These are phyloP conservation scores for Paradendryphiella salina DNA, from an alignment of 2,329 filamentous ascomycete species.

Conservation along the genomic window DNA sequence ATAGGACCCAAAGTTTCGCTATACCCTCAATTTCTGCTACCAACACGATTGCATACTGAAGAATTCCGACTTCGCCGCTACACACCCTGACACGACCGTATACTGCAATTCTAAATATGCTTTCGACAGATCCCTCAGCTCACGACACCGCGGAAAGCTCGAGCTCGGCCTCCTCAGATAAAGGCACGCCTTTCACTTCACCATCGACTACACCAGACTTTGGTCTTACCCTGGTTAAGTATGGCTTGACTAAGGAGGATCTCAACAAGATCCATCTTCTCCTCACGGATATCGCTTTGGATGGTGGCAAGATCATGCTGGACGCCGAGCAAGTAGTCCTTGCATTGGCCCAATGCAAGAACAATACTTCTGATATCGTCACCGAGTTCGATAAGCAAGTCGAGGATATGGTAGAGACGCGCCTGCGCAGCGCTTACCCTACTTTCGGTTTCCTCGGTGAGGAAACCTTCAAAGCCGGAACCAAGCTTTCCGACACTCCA, in stretches of 20 bases:
- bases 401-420: slow-evolving; percentile 54
- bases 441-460: slow-evolving; percentile 49
- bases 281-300: slow-evolving; percentile 33
- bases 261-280: slow-evolving; percentile 24
- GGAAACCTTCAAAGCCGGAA: slow-evolving; percentile 40
- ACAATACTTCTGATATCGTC: slow-evolving; percentile 56
- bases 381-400: slow-evolving; percentile 60
- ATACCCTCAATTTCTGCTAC: background rate
- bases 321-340: slow-evolving; percentile 37
- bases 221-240: slow-evolving; percentile 18
- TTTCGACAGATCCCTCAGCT: background rate
- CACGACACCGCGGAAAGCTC: background rate
- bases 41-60: background rate
- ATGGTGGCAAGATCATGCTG: slow-evolving; percentile 41
- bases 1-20: background rate
- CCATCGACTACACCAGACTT: slow-evolving; percentile 19
- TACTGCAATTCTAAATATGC: background rate
- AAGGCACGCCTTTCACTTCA: slow-evolving; percentile 16
- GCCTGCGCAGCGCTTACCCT: slow-evolving; percentile 52
- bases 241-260: slow-evolving; percentile 17
- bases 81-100: background rate
- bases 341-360: slow-evolving; percentile 30
- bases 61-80: too few species aligned
- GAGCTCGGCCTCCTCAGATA: background rate
- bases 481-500: slow-evolving; percentile 35